These are phyloP conservation scores for Xylaria sp. DNA, from an alignment of 2,329 filamentous ascomycete genomes.

Conservation along the genomic window DNA sequence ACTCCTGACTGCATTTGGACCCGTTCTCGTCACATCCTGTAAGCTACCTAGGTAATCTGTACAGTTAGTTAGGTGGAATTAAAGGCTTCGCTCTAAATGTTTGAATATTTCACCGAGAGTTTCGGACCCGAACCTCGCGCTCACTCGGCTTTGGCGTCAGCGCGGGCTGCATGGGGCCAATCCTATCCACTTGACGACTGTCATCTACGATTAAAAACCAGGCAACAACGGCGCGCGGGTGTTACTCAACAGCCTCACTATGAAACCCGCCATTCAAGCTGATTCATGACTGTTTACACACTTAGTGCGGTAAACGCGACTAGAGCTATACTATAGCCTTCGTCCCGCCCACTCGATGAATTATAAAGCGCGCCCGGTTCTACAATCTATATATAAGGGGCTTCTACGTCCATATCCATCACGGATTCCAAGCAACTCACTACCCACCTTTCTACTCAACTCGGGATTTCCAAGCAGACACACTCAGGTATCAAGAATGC, in stretches of 20 bases:
- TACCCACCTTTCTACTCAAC: background rate
- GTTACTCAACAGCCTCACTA: background rate
- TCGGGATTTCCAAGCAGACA: background rate
- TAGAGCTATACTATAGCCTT: background rate
- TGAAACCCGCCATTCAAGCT: background rate
- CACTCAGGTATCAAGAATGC: constrained; percentile 36
- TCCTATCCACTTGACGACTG: background rate
- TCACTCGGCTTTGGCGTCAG: background rate
- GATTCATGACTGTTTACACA: background rate
- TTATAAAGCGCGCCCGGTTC: background rate
- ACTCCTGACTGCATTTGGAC: too few relatives aligned
- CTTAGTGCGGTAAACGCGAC: background rate
- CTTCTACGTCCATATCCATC: background rate
- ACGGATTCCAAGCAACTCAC: background rate
- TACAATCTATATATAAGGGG: background rate
- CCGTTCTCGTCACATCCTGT: too few relatives aligned
- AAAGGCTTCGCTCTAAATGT: too few relatives aligned
- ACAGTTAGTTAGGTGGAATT: too few relatives aligned
- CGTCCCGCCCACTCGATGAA: background rate
- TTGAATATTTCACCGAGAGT: too few relatives aligned
- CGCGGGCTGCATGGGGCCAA: background rate
- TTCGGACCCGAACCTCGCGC: background rate
- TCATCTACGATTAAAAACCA: background rate
- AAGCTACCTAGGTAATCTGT: too few relatives aligned
- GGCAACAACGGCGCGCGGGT: constrained; percentile 19